phyloP scores from a whole-genome alignment of 2,329 filamentous ascomycete species.

The Penicillium sumatraense region DNA sequence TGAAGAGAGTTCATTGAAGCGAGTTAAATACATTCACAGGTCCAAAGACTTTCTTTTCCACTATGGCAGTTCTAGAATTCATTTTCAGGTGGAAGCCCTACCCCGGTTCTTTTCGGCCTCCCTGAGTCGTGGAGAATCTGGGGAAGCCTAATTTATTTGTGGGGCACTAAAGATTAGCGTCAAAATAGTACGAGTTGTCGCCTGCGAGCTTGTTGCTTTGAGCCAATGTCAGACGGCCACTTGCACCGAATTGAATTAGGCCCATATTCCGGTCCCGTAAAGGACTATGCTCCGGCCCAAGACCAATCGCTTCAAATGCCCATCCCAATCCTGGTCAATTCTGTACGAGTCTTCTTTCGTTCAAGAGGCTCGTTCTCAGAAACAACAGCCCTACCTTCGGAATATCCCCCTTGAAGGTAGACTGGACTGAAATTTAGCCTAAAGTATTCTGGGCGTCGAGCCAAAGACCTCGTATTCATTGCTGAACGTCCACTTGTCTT shows the following conservation, averaged over 20 bases:
- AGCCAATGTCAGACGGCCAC: not conserved
- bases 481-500: not conserved
- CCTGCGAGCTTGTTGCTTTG: not conserved
- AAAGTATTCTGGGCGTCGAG: not conserved
- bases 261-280: not conserved
- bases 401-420: not conserved
- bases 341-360: not conserved
- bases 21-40: no score
- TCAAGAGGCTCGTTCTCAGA: not conserved
- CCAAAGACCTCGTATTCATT: not conserved
- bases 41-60: no score
- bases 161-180: slow-evolving; percentile 2
- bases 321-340: not conserved
- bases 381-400: not conserved
- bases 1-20: no score
- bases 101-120: not conserved
- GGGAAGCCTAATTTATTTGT: slow-evolving; percentile 5
- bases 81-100: not conserved
- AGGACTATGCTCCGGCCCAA: not conserved
- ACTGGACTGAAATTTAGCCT: not conserved
- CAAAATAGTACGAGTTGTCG: not conserved
- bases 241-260: slow-evolving; percentile 1
- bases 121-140: slow-evolving; percentile 10
- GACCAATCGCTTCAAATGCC: slow-evolving; percentile 14
- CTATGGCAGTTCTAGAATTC: not conserved